These are phyloP conservation scores for Sarocladiaceae sp. DNA, from an alignment of 2,329 filamentous ascomycete species.

Conservation along the genomic window DNA sequence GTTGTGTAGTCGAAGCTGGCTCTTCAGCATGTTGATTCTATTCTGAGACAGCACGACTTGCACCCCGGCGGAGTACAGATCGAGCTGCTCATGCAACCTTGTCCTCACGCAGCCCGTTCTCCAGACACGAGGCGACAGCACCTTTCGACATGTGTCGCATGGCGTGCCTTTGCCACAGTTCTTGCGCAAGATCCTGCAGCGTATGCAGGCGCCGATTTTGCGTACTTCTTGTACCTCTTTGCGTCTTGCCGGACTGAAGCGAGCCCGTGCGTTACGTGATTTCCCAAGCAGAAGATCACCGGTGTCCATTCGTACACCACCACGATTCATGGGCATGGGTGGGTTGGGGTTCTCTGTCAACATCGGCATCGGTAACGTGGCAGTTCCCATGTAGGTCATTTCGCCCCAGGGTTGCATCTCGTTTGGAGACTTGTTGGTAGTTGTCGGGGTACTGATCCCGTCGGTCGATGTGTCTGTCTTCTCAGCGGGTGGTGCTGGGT, in stretches of 20 bases:
- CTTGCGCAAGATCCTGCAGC: constrained; percentile 60
- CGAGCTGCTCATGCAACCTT: constrained; percentile 53
- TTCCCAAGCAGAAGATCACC: constrained; percentile 39
- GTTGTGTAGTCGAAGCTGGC: constrained; percentile 40
- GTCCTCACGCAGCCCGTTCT: constrained; percentile 57
- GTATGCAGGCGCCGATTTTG: constrained; percentile 58
- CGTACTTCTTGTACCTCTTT: constrained; percentile 61
- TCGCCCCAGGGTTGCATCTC: constrained; percentile 45
- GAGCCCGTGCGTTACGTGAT: constrained; percentile 47
- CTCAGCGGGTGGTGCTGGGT: neutral
- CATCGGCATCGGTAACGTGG: constrained; percentile 25
- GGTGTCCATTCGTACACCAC: constrained; percentile 49
- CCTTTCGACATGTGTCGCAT: constrained; percentile 57
- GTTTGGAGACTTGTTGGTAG: constrained; percentile 11
- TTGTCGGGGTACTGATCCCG: neutral
- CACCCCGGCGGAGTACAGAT: constrained; percentile 57
- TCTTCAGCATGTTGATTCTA: constrained; percentile 49
- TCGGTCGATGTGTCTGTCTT: neutral
- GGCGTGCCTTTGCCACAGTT: constrained; percentile 59
- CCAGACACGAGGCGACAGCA: constrained; percentile 60
- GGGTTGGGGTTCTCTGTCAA: constrained; percentile 20
- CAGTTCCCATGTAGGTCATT: constrained; percentile 41
- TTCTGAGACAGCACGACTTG: constrained; percentile 57
- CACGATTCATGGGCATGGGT: constrained; percentile 29
- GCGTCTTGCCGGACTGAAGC: constrained; percentile 51